Conservation (phyloP, 371 early-diverging fungal species). For the Mortierella sp. region DNA sequence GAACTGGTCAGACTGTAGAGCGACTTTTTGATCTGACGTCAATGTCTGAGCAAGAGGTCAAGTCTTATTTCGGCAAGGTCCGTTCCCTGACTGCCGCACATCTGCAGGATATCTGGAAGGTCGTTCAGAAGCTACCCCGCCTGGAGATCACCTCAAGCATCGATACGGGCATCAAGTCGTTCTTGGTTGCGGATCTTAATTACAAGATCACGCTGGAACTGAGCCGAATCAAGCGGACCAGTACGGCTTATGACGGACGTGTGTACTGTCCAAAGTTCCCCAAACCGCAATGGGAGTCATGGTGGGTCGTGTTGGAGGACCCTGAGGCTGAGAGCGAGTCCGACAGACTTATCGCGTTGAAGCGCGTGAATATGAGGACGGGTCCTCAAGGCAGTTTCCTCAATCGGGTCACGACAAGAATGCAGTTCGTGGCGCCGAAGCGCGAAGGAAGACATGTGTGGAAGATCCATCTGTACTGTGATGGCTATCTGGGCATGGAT, state of each 20-base stretch:
- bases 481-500: slow-evolving; percentile 88
- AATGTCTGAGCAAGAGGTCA: slow-evolving; percentile 62
- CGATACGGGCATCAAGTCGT: slow-evolving; percentile 50
- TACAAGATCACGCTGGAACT: slow-evolving; percentile 63
- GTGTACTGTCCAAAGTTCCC: slow-evolving; percentile 84
- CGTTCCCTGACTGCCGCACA: slow-evolving; percentile 48
- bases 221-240: slow-evolving; percentile 54
- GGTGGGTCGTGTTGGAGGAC: slow-evolving; percentile 88
- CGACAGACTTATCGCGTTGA: slow-evolving; percentile 71
- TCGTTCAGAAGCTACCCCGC: slow-evolving; percentile 68
- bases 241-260: slow-evolving; percentile 69
- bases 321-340: slow-evolving; percentile 39
- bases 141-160: slow-evolving; percentile 60
- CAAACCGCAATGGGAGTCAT: slow-evolving; percentile 91
- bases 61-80: slow-evolving; percentile 61
- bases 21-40: slow-evolving; percentile 62
- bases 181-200: slow-evolving; percentile 59
- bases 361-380: slow-evolving; percentile 77
- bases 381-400: slow-evolving; percentile 60
- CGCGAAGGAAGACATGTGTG: slow-evolving; percentile 71
- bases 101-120: slow-evolving; percentile 63
- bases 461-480: slow-evolving; percentile 73
- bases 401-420: slow-evolving; percentile 56
- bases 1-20: slow-evolving; percentile 27
- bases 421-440: slow-evolving; percentile 76